These are phyloP conservation scores for Helicocarpus griseus DNA, from an alignment of 2,329 filamentous ascomycete genomes.

Conservation along the genomic window DNA sequence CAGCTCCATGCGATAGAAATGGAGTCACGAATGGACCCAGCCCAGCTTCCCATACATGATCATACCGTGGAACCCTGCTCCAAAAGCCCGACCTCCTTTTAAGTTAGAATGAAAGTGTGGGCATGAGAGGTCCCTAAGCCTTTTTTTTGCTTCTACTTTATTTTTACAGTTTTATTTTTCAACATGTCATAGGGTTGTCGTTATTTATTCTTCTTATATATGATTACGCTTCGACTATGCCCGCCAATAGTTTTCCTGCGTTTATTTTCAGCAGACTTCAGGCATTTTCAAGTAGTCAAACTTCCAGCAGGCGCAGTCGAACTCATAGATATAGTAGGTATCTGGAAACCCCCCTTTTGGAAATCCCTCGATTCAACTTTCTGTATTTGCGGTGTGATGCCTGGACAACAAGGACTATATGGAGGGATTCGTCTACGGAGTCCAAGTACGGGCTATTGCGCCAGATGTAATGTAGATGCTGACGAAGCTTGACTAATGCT, in stretches of 20 bases:
- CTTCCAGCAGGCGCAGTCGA: too few relatives aligned
- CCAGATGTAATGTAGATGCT: background rate
- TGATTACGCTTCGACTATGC: too few relatives aligned
- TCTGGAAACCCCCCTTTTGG: too few relatives aligned
- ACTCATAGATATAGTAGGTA: too few relatives aligned
- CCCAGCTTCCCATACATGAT: background rate
- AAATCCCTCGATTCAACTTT: too few relatives aligned
- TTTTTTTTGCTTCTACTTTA: background rate
- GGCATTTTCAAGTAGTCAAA: too few relatives aligned
- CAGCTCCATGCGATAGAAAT: background rate
- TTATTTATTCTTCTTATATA: background rate
- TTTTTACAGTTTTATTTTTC: background rate
- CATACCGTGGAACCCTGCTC: slow-evolving; percentile 1
- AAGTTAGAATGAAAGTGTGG: background rate
- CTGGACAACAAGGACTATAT: too few relatives aligned
- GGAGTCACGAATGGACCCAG: background rate
- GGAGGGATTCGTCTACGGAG: background rate
- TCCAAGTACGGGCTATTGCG: background rate
- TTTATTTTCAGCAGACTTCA: too few relatives aligned
- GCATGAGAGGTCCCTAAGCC: background rate
- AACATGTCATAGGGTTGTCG: background rate
- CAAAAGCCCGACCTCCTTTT: background rate
- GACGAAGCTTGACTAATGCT: background rate
- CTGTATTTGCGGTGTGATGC: too few relatives aligned
- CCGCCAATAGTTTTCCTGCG: too few relatives aligned